phyloP scores from a whole-genome alignment of 2,329 filamentous ascomycete species.

The Grosmannia clavigera region DNA sequence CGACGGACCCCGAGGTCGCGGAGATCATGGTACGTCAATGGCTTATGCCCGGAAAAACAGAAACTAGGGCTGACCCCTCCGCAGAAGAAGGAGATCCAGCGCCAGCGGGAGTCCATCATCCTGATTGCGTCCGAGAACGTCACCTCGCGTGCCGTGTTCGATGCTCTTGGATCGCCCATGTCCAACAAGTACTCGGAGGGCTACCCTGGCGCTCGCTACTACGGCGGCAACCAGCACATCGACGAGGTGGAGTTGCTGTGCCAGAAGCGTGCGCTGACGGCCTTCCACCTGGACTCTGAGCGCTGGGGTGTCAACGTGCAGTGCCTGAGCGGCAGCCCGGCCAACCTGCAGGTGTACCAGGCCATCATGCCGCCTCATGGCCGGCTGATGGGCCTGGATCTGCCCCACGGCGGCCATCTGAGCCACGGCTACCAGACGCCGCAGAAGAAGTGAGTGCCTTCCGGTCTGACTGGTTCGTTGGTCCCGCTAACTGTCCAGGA shows the following conservation, averaged over 20 bases:
- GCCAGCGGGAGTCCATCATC: constrained; percentile 96
- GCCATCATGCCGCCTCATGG: constrained; percentile 93
- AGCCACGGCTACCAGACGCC: constrained; percentile 97
- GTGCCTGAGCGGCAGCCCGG: constrained; percentile 81
- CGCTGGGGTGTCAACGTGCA: constrained; percentile 99
- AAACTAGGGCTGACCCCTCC: constrained; percentile 3
- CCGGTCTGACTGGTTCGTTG: not conserved
- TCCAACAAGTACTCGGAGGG: constrained; percentile 99
- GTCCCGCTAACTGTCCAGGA: constrained; percentile 34
- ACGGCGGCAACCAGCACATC: constrained; percentile 98
- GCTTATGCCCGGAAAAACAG: not conserved
- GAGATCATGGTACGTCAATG: constrained; percentile 74
- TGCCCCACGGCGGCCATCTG: constrained; percentile 88
- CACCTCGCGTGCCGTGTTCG: constrained; percentile 94
- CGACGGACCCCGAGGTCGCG: constrained; percentile 87
- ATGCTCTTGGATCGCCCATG: constrained; percentile 89
- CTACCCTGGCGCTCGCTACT: constrained; percentile 96
- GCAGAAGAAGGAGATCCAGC: constrained; percentile 84
- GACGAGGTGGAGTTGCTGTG: constrained; percentile 92
- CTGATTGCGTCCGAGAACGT: constrained; percentile 99
- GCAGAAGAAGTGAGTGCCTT: constrained; percentile 59
- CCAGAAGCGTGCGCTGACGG: constrained; percentile 83
- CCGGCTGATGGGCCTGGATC: constrained; percentile 89
- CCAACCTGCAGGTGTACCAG: constrained; percentile 97
- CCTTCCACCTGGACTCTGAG: constrained; percentile 72